Conservation (phyloP, 2,329 filamentous ascomycete species). For the Fusarium napiforme region DNA sequence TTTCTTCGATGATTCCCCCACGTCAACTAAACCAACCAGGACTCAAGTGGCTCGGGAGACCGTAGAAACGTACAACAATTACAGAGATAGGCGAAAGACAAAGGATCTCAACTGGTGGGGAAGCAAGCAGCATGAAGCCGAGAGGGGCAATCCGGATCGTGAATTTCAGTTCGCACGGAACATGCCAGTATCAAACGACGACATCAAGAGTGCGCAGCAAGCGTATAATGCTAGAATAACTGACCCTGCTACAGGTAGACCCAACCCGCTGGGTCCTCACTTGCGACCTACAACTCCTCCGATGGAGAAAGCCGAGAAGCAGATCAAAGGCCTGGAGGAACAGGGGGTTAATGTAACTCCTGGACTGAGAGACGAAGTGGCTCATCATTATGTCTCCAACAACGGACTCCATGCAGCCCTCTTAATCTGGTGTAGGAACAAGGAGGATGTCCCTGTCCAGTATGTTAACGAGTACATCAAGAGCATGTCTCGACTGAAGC, state of each 20-base stretch:
- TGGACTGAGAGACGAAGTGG: constrained; percentile 16
- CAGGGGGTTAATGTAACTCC: background rate
- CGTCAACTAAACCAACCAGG: background rate
- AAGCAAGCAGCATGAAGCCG: background rate
- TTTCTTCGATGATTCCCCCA: background rate
- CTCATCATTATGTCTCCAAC: constrained; percentile 3
- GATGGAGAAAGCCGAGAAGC: constrained; percentile 12
- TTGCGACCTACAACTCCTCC: constrained; percentile 30
- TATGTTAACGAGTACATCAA: constrained; percentile 20
- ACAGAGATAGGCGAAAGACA: background rate
- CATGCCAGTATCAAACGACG: constrained; percentile 1
- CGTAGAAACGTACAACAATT: background rate
- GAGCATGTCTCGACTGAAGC: constrained; percentile 19
- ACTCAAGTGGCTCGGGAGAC: background rate
- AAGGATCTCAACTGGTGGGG: constrained; percentile 17
- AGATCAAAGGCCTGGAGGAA: constrained; percentile 8
- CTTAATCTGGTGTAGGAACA: constrained; percentile 14
- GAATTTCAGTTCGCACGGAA: constrained; percentile 15
- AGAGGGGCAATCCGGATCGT: constrained; percentile 17
- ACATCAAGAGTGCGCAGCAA: background rate
- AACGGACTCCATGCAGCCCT: constrained; percentile 22
- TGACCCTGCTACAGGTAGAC: background rate
- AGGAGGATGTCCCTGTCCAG: constrained; percentile 10
- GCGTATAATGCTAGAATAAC: background rate
- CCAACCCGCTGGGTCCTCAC: constrained; percentile 11